Evolutionary conservation across 805 yeast genomes (phyloP).

Genomic region (Starmerella apis): DNA sequence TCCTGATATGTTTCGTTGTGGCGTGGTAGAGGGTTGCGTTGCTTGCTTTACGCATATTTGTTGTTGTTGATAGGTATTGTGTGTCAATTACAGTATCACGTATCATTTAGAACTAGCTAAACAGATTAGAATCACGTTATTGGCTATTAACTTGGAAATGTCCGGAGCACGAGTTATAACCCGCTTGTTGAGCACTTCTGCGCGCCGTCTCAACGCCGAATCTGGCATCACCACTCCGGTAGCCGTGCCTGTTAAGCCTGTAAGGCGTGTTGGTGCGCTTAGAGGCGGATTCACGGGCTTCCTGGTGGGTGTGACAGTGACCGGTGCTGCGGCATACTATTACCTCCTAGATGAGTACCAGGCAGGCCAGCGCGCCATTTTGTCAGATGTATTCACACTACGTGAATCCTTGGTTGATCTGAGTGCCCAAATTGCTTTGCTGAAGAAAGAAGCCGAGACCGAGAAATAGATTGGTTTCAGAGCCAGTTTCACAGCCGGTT

Average conservation of each 20-base stretch:
- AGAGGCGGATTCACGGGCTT: slow-evolving; percentile 56
- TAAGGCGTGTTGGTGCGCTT: slow-evolving; percentile 23
- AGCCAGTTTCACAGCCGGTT: no score
- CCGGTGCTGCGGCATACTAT: slow-evolving; percentile 68
- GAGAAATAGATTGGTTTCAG: slow-evolving; percentile 6
- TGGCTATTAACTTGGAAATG: neutral
- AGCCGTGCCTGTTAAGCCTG: slow-evolving; percentile 11
- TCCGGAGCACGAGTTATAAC: slow-evolving; percentile 2
- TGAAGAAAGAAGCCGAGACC: slow-evolving; percentile 35
- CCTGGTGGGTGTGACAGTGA: slow-evolving; percentile 59
- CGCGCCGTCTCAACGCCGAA: slow-evolving; percentile 3
- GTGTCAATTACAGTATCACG: no score
- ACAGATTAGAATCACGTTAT: slow-evolving; percentile 8
- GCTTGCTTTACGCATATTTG: no score
- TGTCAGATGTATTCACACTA: slow-evolving; percentile 63
- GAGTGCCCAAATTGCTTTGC: slow-evolving; percentile 55
- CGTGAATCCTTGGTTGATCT: slow-evolving; percentile 57
- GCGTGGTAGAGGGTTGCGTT: no score
- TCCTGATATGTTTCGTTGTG: no score
- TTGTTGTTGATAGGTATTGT: no score
- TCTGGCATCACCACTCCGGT: neutral
- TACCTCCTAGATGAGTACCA: slow-evolving; percentile 71
- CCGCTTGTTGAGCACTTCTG: slow-evolving; percentile 6
- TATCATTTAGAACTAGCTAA: neutral
- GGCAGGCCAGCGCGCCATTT: slow-evolving; percentile 56